These are phyloP conservation scores for Penicillium sp. DNA, from an alignment of 2,329 filamentous ascomycete species.

Conservation along the genomic window DNA sequence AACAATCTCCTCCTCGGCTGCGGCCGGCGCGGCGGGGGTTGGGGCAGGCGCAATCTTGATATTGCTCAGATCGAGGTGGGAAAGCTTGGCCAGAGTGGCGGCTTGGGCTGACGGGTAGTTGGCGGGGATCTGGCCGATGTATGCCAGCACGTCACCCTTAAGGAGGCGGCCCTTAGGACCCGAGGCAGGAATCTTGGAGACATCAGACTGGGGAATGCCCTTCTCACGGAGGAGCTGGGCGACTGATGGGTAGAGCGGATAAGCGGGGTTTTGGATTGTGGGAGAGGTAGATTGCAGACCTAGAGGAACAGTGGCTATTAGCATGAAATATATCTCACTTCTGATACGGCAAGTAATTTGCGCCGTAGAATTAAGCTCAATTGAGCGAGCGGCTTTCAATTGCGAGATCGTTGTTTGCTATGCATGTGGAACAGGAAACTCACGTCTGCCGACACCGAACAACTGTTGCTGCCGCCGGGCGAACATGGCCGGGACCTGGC, in stretches of 20 bases:
- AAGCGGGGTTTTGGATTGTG: conserved; percentile 45
- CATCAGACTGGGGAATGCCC: conserved; percentile 70
- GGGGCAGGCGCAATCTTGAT: conserved; percentile 71
- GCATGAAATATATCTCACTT: background rate
- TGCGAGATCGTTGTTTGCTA: background rate
- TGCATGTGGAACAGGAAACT: conserved; percentile 23
- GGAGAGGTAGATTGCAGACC: conserved; percentile 38
- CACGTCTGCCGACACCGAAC: conserved; percentile 34
- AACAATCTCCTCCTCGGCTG: conserved; percentile 35
- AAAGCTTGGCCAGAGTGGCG: conserved; percentile 68
- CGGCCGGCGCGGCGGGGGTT: conserved; percentile 34
- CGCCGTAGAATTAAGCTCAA: background rate
- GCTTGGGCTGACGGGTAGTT: conserved; percentile 71
- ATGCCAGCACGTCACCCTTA: conserved; percentile 93
- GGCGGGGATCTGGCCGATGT: conserved; percentile 73
- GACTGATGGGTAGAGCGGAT: conserved; percentile 70
- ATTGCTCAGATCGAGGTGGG: conserved; percentile 89
- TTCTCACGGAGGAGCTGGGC: conserved; percentile 76
- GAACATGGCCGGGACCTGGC: conserved; percentile 36
- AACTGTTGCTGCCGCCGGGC: conserved; percentile 36
- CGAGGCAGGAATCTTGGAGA: conserved; percentile 79
- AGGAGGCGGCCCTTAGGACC: conserved; percentile 85
- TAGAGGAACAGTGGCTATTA: conserved; percentile 16
- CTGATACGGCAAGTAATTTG: background rate
- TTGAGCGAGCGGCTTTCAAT: conserved; percentile 2